phyloP scores from a whole-genome alignment of 805 yeast genomes.

The Metschnikowia gelsemii region DNA sequence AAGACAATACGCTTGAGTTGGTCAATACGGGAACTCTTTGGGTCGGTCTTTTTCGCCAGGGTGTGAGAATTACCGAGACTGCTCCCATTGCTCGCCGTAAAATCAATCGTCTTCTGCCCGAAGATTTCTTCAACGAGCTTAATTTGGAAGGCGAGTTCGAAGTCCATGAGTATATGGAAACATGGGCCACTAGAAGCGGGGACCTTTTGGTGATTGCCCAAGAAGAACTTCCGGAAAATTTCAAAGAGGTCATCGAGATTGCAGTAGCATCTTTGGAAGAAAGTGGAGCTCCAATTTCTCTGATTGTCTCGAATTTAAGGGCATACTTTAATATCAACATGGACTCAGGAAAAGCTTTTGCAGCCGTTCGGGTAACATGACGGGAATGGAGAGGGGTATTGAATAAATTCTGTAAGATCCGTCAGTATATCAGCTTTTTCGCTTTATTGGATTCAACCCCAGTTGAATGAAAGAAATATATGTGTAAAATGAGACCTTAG shows the following conservation, averaged over 20 bases:
- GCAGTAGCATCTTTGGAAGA: conserved; percentile 7
- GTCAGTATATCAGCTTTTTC: too few species aligned
- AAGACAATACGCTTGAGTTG: background rate
- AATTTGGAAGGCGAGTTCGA: background rate
- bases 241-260: conserved; percentile 4
- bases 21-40: conserved; percentile 5
- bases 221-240: background rate
- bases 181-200: background rate
- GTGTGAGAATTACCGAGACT: background rate
- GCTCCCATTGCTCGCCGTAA: background rate
- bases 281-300: background rate
- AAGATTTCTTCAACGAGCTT: background rate
- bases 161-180: background rate
- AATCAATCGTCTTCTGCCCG: conserved; percentile 4
- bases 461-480: too few species aligned
- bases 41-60: conserved; percentile 5
- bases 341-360: background rate
- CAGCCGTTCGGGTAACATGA: conserved; percentile 1
- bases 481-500: too few species aligned
- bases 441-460: too few species aligned
- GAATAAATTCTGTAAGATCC: too few species aligned
- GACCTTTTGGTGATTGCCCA: conserved; percentile 3
- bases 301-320: background rate
- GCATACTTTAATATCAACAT: conserved; percentile 4
- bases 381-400: too few species aligned